Evolutionary conservation across 805 yeast genomes (phyloP).

Genomic region (Priceomyces haplophilus): DNA sequence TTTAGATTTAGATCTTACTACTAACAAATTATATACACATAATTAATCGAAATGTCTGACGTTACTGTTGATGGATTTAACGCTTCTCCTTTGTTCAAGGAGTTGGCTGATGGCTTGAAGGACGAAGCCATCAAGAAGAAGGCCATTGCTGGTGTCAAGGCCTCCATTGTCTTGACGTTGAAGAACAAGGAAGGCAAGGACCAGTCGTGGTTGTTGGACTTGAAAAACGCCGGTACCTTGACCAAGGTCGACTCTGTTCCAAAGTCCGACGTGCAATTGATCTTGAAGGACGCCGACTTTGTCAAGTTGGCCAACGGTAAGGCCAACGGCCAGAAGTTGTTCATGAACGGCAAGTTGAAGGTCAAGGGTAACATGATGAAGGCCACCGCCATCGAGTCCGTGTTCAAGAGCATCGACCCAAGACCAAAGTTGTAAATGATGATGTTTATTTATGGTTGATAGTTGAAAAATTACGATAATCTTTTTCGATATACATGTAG

Average conservation of each 20-base stretch:
- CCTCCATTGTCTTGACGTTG: constrained; percentile 63
- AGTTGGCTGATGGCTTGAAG: constrained; percentile 36
- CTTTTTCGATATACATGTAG: no score
- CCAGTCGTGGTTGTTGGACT: constrained; percentile 65
- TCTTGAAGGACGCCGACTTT: constrained; percentile 65
- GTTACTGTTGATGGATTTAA: constrained; percentile 40
- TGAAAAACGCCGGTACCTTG: constrained; percentile 55
- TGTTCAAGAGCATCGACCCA: constrained; percentile 52
- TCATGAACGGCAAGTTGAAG: constrained; percentile 80
- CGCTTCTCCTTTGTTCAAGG: constrained; percentile 41
- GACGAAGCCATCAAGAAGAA: constrained; percentile 34
- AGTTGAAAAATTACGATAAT: constrained; percentile 2
- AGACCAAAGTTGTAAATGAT: constrained; percentile 39
- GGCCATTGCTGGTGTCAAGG: constrained; percentile 50
- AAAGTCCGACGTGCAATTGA: constrained; percentile 61
- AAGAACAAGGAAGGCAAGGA: constrained; percentile 59
- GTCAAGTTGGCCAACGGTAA: constrained; percentile 71
- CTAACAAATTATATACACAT: not conserved
- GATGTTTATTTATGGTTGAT: constrained; percentile 1
- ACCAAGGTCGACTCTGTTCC: constrained; percentile 43
- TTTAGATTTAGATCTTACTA: no score
- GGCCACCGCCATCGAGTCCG: constrained; percentile 72
- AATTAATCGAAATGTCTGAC: constrained; percentile 16
- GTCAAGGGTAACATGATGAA: constrained; percentile 90
- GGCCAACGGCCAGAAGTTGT: constrained; percentile 80